A percentile compares a stretch with the other conserved stretches of the same genome.
Conservation (phyloP, 352 stramenopile genomes). For the Bremia lactucae region DNA sequence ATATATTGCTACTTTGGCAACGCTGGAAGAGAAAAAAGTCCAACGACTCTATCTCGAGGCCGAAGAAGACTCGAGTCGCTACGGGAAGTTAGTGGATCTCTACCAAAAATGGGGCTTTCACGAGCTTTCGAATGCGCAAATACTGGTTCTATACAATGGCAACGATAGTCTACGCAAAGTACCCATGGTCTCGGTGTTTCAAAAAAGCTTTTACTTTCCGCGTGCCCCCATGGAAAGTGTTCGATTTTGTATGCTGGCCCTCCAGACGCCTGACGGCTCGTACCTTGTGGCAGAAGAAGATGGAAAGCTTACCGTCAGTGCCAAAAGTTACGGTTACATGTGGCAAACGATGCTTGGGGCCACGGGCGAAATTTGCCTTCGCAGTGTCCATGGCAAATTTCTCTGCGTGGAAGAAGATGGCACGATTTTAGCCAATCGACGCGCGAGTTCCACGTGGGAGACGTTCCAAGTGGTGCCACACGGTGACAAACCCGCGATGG, state of each 20-base stretch:
- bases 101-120: conserved; percentile 67
- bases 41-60: conserved; percentile 42
- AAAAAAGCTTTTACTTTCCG: conserved; percentile 32
- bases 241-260: conserved; percentile 74
- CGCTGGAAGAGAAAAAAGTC: conserved; percentile 47
- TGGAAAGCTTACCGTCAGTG: conserved; percentile 38
- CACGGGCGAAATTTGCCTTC: conserved; percentile 53
- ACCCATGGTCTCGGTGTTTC: conserved; percentile 52
- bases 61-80: conserved; percentile 52
- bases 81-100: conserved; percentile 52
- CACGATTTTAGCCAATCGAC: conserved; percentile 56
- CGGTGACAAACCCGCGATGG: conserved; percentile 12
- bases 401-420: conserved; percentile 71
- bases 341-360: conserved; percentile 66
- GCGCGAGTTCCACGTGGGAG: conserved; percentile 76
- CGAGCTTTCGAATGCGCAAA: conserved; percentile 39
- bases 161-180: conserved; percentile 80
- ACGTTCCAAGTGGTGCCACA: conserved; percentile 78
- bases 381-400: conserved; percentile 75
- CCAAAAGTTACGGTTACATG: conserved; percentile 28
- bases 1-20: conserved; percentile 61
- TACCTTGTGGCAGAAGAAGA: conserved; percentile 61
- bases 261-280: conserved; percentile 52
- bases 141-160: conserved; percentile 79
- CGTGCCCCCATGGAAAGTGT: conserved; percentile 30